Base-by-base conservation (phyloP, 1,139 yeast genomes). In the Suhomyces taliae region DNA sequence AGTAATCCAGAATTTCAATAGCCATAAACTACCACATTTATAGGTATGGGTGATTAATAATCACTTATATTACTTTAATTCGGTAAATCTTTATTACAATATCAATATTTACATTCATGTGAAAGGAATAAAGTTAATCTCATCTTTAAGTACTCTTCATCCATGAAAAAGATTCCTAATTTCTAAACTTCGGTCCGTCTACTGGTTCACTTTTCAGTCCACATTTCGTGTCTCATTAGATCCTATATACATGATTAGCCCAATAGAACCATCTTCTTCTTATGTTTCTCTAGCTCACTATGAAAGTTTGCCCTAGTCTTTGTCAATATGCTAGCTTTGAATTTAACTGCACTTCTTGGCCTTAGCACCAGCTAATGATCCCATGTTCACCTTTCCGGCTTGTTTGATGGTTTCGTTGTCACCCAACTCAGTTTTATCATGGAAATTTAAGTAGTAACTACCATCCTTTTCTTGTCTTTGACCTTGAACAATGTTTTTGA, bases 401-500 rank as follows among this genome's bases (percentile, higher is more conserved):
- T 67, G 70, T 53, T 72, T 74, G 53, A 75, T 75, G 36, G 72
- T 66, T 43, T 75, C 96, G 64, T 93, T 93, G 62, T 90, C 97
- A 11, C 98, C 98, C 45, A 91, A 74, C 65, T 93, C 98, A 0
- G 95, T 88, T 44, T 86, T 81, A 44, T 81, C 71, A 62, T 90
- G 97, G 57, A 93, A 85, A 53, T 86, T 84, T 58, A 90, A 71
- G 47, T 70, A 68, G 52, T 76, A 79, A 8, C 34, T 39, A 7
- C 71, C 76, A 27, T 73, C 76, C 12, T 47, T 43, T 0, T 68
- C 72, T 43, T 76, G 76, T 58, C 72, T 76, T 46, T 69, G 72
- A 5, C 96, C 99, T 67, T 93, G 99, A 2, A 93, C 97, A 19
- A 93, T 75, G 65, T 93, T 91, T 49, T 76, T 72, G 42, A 80